Conservation (phyloP, 1,284 basidiomycete genomes). For the Ustilago nuda region DNA sequence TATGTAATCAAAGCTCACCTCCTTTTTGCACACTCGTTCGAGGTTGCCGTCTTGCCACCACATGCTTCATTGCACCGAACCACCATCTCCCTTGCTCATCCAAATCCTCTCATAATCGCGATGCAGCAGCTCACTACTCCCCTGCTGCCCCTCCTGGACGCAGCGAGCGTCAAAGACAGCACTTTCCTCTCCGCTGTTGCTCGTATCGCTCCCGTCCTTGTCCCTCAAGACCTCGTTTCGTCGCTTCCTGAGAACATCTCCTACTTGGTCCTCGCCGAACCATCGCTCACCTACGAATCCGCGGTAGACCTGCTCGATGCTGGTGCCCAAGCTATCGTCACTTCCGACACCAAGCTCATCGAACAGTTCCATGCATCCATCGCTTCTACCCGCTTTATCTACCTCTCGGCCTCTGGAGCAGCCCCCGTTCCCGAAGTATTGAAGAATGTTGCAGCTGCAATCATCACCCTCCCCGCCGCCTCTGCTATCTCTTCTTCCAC, state of each 20-base stretch:
- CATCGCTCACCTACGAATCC: constrained; percentile 45
- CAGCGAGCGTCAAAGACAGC: constrained; percentile 33
- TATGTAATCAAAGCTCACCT: too few species aligned
- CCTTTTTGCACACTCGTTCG: too few species aligned
- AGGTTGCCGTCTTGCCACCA: too few species aligned
- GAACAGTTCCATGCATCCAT: constrained; percentile 49
- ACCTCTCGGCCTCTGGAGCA: constrained; percentile 43
- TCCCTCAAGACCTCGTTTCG: constrained; percentile 40
- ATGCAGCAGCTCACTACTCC: constrained; percentile 63
- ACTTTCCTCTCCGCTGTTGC: constrained; percentile 39
- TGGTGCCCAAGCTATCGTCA: constrained; percentile 60
- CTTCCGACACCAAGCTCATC: constrained; percentile 42
- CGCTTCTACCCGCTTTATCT: constrained; percentile 51
- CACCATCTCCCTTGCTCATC: constrained; percentile 1
- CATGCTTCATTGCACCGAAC: neutral
- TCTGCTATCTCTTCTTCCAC: constrained; percentile 41
- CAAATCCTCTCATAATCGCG: neutral
- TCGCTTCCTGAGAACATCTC: constrained; percentile 28
- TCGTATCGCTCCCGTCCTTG: constrained; percentile 50
- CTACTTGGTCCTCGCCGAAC: constrained; percentile 49
- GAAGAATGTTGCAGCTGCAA: constrained; percentile 50
- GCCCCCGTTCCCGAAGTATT: constrained; percentile 46
- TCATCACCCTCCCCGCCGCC: constrained; percentile 49
- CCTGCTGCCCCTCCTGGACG: constrained; percentile 53
- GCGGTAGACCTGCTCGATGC: constrained; percentile 60